Evolutionary conservation across 2,329 filamentous ascomycete genomes (phyloP), one percentile per base, ranked within the genome.

Genomic region (Akanthomyces uredinophilus): DNA sequence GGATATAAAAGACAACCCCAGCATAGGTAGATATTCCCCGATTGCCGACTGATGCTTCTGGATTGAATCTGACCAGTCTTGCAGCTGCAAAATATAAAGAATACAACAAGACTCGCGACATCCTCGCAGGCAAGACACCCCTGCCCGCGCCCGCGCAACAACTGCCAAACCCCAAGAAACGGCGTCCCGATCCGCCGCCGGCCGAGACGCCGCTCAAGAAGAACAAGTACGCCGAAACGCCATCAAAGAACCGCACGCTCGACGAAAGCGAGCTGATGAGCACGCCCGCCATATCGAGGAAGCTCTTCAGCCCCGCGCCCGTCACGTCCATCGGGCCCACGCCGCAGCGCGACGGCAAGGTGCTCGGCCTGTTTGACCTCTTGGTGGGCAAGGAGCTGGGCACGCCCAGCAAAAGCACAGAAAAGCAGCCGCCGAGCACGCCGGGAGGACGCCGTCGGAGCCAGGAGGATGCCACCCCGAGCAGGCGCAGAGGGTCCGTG

Each of bases 351-450:
- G 89, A 94, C 71, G 91, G 91, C 32, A 84, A 85, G 22, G 87
- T 92, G 1, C 79, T 95, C 2, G 90, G 91, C 5, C 76, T 95
- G 20, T 95, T 95, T 70, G 91, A 94, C 70, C 75, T 89, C 13
- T 76, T 92, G 8, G 76, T 79, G 29, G 79, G 83, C 62, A 77
- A 78, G 47, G 78, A 79, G 24, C 73, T 79, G 27, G 77, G 76
- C 37, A 82, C 81, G 5, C 82, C 83, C 1, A 81, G 82, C 5
- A 81, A 77, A 55, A 78, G 62, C n/a, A 66, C 20, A 8, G 53
- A 49, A 11, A 29, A 68, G 18, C 67, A 64, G 22, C 41, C 46
- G 4, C 20, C 58, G 10, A 65, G 76, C 71, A 63, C 59, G 11
- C 18, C 52, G 22, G 58, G 60, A 32, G 57, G 59, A 24, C 60